Evolutionary conservation across 1,284 basidiomycete genomes (phyloP), one percentile per base, ranked within the genome.

Genomic region (Golubevia sp.): DNA sequence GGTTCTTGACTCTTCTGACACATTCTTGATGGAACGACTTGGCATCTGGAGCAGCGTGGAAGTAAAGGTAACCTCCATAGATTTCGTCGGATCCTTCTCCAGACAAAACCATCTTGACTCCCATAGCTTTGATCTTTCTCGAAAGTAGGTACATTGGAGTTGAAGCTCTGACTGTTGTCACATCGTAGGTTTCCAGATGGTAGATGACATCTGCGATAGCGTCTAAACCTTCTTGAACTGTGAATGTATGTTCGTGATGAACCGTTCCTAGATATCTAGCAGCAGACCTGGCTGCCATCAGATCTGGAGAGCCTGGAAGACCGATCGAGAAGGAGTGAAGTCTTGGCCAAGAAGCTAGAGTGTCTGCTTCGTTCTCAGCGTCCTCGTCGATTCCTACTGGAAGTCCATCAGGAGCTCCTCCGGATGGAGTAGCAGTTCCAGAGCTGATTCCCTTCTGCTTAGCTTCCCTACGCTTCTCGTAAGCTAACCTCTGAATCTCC

Each of bases 41-140:
- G 59, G 89, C 86, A 79, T 95, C 90, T 15, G 97, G 97, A 0
- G 97, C 97, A 51, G 96, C 96, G 85, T 99, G 96, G 91, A 99
- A 99, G 87, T 99, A 99, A 59, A 99, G 89, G 86, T 99, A 99
- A 90, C 94, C 95, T 85, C 97, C 97, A 61, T 97, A 90, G 71
- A 99, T 94, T 86, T 99, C 97, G 79, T 99, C 97, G 64, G 92
- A 94, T 30, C 97, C 97, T 85, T 99, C 97, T 38, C 97, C 97
- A 68, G 92, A 94, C 49, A 99, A 88, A 2, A 99, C 97, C 97
- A 99, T 99, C 87, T 99, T 99, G 70, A 99, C 97, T 70, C 97
- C 97, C 92, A 95, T 99, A 2, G 97, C 96, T 86, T 99, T 99
- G 88, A 99, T 97, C 87, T 99, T 99, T 62, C 97, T 89, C 84